phyloP scores from a whole-genome alignment of 2,329 filamentous ascomycete genomes.

The Curvularia hawaiiensis region DNA sequence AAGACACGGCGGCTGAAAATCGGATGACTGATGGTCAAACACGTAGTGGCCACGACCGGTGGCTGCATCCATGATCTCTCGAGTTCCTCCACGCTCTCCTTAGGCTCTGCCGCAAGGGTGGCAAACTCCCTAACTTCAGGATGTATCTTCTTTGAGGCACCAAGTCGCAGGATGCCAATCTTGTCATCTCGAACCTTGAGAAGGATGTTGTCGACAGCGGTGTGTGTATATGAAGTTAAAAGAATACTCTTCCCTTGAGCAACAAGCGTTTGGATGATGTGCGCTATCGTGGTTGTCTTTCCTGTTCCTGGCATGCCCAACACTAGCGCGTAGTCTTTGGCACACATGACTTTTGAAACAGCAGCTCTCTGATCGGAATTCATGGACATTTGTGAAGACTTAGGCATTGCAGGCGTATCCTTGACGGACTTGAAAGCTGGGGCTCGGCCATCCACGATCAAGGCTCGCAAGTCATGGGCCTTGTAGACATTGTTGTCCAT shows the following conservation, averaged over 20 bases:
- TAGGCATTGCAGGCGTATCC: slow-evolving; percentile 64
- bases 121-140: slow-evolving; percentile 86
- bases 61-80: slow-evolving; percentile 82
- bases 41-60: slow-evolving; percentile 92
- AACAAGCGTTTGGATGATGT: slow-evolving; percentile 90
- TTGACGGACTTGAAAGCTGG: slow-evolving; percentile 74
- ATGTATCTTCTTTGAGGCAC: slow-evolving; percentile 83
- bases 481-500: slow-evolving; percentile 81
- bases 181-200: slow-evolving; percentile 84
- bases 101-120: slow-evolving; percentile 74
- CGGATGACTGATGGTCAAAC: slow-evolving; percentile 86
- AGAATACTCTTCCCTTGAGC: slow-evolving; percentile 91
- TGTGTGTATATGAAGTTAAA: slow-evolving; percentile 94
- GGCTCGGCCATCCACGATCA: slow-evolving; percentile 77
- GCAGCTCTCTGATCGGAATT: slow-evolving; percentile 88
- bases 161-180: slow-evolving; percentile 82
- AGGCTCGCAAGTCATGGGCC: slow-evolving; percentile 71
- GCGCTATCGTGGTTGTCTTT: slow-evolving; percentile 97
- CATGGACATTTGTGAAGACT: slow-evolving; percentile 64
- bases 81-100: slow-evolving; percentile 80
- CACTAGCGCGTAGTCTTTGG: slow-evolving; percentile 93
- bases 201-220: slow-evolving; percentile 96
- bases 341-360: slow-evolving; percentile 94
- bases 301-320: slow-evolving; percentile 98
- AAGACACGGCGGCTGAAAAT: slow-evolving; percentile 89